A percentile compares a stretch with the other conserved stretches of the same genome.
These are phyloP conservation scores for Didymellaceae sp. DNA, from an alignment of 2,329 filamentous ascomycete genomes.

Conservation along the genomic window DNA sequence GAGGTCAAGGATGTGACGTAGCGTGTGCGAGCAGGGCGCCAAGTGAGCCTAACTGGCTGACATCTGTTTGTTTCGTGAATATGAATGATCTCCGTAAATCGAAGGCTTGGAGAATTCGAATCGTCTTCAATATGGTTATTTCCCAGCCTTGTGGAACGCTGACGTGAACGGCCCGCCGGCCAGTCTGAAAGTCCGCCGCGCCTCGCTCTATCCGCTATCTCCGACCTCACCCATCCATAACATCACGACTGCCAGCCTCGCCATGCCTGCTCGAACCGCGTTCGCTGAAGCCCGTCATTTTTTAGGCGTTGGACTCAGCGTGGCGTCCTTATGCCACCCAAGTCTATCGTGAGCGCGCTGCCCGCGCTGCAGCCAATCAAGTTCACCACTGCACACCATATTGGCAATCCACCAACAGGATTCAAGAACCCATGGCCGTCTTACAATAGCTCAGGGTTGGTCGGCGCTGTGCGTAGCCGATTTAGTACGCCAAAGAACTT, in stretches of 20 bases:
- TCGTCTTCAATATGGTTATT: not conserved
- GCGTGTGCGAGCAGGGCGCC: not conserved
- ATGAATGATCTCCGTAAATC: not conserved
- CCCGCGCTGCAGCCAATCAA: slow-evolving; percentile 28
- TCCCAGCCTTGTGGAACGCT: not conserved
- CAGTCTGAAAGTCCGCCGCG: slow-evolving; percentile 7
- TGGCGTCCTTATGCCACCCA: slow-evolving; percentile 23
- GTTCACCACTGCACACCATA: slow-evolving; percentile 49
- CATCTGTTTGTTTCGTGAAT: not conserved
- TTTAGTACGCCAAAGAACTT: slow-evolving; percentile 53
- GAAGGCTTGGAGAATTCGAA: not conserved
- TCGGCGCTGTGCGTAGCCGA: slow-evolving; percentile 43
- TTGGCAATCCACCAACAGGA: slow-evolving; percentile 51
- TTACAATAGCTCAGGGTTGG: slow-evolving; percentile 34
- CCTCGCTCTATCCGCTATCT: slow-evolving; percentile 19
- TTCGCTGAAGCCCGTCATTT: slow-evolving; percentile 21
- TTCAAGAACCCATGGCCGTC: slow-evolving; percentile 61
- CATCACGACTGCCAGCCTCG: slow-evolving; percentile 14
- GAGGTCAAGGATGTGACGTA: slow-evolving; percentile 3
- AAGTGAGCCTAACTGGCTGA: slow-evolving; percentile 1
- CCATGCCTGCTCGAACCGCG: slow-evolving; percentile 14
- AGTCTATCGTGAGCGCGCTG: slow-evolving; percentile 23
- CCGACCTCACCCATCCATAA: slow-evolving; percentile 19
- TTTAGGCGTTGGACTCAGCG: slow-evolving; percentile 21
- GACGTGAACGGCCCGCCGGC: slow-evolving; percentile 14